phyloP scores from a whole-genome alignment of 805 yeast species.

The Spathaspora boniae region DNA sequence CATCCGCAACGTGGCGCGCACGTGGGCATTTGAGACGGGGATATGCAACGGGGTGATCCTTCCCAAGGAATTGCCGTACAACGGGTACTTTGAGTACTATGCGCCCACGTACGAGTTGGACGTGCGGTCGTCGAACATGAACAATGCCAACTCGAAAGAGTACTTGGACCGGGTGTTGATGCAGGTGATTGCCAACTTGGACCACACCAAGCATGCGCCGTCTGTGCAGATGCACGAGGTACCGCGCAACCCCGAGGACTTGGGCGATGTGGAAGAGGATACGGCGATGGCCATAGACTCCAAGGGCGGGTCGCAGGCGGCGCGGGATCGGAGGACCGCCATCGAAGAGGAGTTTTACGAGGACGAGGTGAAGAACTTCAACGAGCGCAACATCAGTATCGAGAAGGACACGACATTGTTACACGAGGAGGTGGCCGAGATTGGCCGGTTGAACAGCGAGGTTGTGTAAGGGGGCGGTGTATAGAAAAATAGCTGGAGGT shows the following conservation, averaged over 20 bases:
- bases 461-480: too few relatives aligned
- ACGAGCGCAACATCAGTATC: slow-evolving; percentile 18
- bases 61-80: slow-evolving; percentile 79
- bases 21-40: slow-evolving; percentile 95
- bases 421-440: slow-evolving; percentile 34
- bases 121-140: slow-evolving; percentile 94
- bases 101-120: slow-evolving; percentile 96
- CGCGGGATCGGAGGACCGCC: slow-evolving; percentile 70
- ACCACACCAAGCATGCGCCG: slow-evolving; percentile 92
- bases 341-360: slow-evolving; percentile 78
- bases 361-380: slow-evolving; percentile 49
- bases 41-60: slow-evolving; percentile 75
- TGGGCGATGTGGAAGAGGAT: slow-evolving; percentile 81
- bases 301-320: slow-evolving; percentile 84
- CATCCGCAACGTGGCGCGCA: slow-evolving; percentile 91
- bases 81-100: slow-evolving; percentile 94
- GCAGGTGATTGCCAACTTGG: slow-evolving; percentile 73
- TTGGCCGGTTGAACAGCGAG: slow-evolving; percentile 31
- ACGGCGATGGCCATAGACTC: slow-evolving; percentile 74
- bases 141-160: slow-evolving; percentile 91
- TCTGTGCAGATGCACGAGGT: slow-evolving; percentile 89
- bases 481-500: too few relatives aligned
- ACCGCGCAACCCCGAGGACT: slow-evolving; percentile 81
- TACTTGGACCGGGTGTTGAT: slow-evolving; percentile 80
- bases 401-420: slow-evolving; percentile 19